Percentiles rank a stretch among this genome's conserved stretches.
Evolutionary conservation across 345 rosid genomes (phyloP).

Genomic region (Arabis alpina): DNA sequence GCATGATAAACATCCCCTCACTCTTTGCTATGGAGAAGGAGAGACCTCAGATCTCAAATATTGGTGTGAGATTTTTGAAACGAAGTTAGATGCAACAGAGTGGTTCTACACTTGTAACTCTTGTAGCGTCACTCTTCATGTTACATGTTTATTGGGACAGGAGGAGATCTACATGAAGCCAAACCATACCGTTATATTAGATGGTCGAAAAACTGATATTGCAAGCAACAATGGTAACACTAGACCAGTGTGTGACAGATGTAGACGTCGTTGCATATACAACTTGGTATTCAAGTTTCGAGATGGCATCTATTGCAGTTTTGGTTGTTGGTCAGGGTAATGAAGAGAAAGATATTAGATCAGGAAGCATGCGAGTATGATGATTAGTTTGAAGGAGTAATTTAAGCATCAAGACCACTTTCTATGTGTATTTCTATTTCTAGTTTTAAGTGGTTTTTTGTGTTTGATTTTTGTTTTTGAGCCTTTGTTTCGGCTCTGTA

Average conservation of each 20-base stretch:
- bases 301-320: neutral
- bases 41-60: neutral
- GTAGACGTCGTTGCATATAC: neutral
- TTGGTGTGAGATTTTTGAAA: constrained; percentile 17
- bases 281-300: neutral
- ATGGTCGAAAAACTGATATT: neutral
- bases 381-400: no score
- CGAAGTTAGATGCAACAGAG: neutral
- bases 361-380: no score
- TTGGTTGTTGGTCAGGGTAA: no score
- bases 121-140: neutral
- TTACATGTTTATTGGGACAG: neutral
- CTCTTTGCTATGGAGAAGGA: constrained; percentile 2
- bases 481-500: no score
- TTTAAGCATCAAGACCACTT: no score
- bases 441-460: no score
- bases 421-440: no score
- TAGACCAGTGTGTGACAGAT: neutral
- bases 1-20: constrained; percentile 11
- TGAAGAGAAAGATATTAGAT: no score
- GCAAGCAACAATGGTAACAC: neutral
- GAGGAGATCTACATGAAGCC: constrained; percentile 40
- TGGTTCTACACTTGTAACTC: constrained; percentile 16
- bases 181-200: constrained; percentile 68
- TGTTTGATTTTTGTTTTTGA: no score